Percentiles rank a stretch among this genome's conserved stretches.
Evolutionary conservation across 768 basidiomycete genomes (phyloP).

Genomic region (Amanita jacksonii): DNA sequence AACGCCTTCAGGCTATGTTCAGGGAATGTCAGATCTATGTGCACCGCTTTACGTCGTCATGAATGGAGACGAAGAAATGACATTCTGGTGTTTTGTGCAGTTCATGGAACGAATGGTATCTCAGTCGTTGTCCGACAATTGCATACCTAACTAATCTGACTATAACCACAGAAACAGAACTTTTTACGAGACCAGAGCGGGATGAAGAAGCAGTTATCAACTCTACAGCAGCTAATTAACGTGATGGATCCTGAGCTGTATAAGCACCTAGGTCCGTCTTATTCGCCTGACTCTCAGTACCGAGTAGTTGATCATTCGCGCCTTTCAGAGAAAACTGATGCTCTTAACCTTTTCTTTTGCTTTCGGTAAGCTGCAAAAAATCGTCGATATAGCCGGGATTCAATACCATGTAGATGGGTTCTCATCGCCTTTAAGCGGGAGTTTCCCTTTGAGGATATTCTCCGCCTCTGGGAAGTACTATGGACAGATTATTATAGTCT

Average conservation of each 20-base stretch:
- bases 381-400: conserved; percentile 2
- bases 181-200: conserved; percentile 95
- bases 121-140: conserved; percentile 9
- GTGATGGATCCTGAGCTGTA: conserved; percentile 97
- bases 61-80: conserved; percentile 80
- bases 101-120: conserved; percentile 91
- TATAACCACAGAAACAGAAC: conserved; percentile 82
- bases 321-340: conserved; percentile 71
- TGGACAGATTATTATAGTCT: conserved; percentile 90
- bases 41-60: conserved; percentile 90
- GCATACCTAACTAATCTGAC: conserved; percentile 2
- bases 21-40: conserved; percentile 97
- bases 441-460: conserved; percentile 85
- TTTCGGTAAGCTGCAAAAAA: conserved; percentile 60
- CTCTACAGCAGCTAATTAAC: conserved; percentile 81
- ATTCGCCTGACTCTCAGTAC: too few species aligned
- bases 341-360: conserved; percentile 93
- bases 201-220: conserved; percentile 90
- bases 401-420: conserved; percentile 60
- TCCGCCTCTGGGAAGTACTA: conserved; percentile 87
- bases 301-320: conserved; percentile 2
- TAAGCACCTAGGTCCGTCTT: conserved; percentile 62
- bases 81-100: conserved; percentile 94
- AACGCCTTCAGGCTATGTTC: conserved; percentile 69
- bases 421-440: conserved; percentile 95